Percentiles rank a stretch among this genome's conserved stretches.
phyloP scores from a whole-genome alignment of 2,329 filamentous ascomycete species.

The Talaromyces sp. region DNA sequence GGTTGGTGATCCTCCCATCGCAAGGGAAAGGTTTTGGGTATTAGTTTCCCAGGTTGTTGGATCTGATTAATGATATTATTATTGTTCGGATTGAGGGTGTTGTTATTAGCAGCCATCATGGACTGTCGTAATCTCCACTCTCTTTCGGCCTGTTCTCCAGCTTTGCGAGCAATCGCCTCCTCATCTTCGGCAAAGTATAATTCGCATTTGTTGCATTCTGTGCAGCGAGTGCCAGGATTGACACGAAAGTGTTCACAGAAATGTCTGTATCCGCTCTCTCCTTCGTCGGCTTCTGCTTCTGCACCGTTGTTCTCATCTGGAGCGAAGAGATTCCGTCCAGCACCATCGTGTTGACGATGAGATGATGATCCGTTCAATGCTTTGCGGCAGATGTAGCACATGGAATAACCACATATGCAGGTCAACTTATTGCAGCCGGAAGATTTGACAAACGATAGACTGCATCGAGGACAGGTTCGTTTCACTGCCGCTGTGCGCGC shows the following conservation, averaged over 20 bases:
- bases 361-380: constrained; percentile 41
- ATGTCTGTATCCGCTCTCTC: constrained; percentile 75
- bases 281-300: constrained; percentile 22
- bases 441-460: constrained; percentile 87
- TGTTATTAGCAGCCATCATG: constrained; percentile 22
- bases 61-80: background rate
- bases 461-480: constrained; percentile 87
- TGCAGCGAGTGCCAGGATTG: constrained; percentile 69
- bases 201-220: constrained; percentile 76
- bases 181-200: constrained; percentile 69
- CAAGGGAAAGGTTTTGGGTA: background rate
- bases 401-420: constrained; percentile 91
- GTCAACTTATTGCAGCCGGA: constrained; percentile 96
- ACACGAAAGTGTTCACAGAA: constrained; percentile 95
- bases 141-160: constrained; percentile 67
- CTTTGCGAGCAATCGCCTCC: constrained; percentile 63
- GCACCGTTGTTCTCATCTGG: background rate
- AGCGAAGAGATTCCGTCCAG: background rate
- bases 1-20: background rate
- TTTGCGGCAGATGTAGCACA: constrained; percentile 95
- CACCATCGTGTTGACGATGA: background rate
- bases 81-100: constrained; percentile 23
- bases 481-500: constrained; percentile 93
- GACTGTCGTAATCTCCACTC: constrained; percentile 67
- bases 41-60: background rate